Percentiles rank a stretch among this genome's conserved stretches.
These are phyloP conservation scores for Punica granatum DNA, from an alignment of 345 rosid genomes.

Conservation along the genomic window DNA sequence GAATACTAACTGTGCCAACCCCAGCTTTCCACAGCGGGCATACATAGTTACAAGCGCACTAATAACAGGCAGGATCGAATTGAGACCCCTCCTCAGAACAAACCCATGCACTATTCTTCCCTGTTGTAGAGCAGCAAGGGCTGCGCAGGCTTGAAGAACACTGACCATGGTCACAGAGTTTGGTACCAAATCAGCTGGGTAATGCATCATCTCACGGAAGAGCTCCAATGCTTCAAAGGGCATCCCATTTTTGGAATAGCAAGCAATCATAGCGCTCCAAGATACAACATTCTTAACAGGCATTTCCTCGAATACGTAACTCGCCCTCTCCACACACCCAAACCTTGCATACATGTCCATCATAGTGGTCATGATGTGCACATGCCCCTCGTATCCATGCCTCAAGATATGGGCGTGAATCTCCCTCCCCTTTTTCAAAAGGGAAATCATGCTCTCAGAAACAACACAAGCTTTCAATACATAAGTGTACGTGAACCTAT, in stretches of 20 bases:
- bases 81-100: constrained; percentile 60
- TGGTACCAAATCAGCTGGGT: constrained; percentile 38
- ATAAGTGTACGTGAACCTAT: constrained; percentile 80
- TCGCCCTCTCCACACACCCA: constrained; percentile 47
- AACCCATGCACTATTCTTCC: constrained; percentile 81
- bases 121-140: constrained; percentile 72
- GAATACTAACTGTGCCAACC: constrained; percentile 56
- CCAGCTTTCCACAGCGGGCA: constrained; percentile 71
- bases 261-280: constrained; percentile 90
- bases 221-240: constrained; percentile 58
- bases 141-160: constrained; percentile 91
- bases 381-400: constrained; percentile 48
- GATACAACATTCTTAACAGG: constrained; percentile 63
- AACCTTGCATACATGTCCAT: constrained; percentile 81
- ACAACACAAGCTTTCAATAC: constrained; percentile 82
- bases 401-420: constrained; percentile 69
- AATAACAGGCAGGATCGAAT: constrained; percentile 66
- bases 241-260: constrained; percentile 59
- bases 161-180: constrained; percentile 85
- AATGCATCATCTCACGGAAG: constrained; percentile 56
- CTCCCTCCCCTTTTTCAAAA: constrained; percentile 60
- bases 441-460: constrained; percentile 29
- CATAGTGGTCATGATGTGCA: constrained; percentile 81
- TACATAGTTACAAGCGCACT: constrained; percentile 80
- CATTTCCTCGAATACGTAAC: constrained; percentile 56